Evolutionary conservation across 2,329 filamentous ascomycete species (phyloP), one percentile per base, ranked within the genome.

Genomic region (Monilinia laxa): DNA sequence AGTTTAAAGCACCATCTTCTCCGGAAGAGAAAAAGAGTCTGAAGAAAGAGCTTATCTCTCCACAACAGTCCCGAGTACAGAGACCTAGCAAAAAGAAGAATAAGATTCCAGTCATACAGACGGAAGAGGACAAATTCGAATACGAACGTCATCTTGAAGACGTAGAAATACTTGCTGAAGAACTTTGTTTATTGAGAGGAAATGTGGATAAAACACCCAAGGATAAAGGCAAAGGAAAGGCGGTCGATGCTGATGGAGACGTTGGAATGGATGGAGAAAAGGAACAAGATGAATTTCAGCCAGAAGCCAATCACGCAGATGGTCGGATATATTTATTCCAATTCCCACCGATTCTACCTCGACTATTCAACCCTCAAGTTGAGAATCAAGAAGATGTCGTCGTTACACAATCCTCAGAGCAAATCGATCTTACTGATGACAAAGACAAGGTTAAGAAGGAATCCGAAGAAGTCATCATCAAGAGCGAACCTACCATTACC

Each of bases 291-390:
- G 65, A 62, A 64, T 71, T 73, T 31, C 69, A 72, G 16, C 20
- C 62, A 51, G 62, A 65, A 49, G 62, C 42, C 7, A 57, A 49
- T 25, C 62, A 65, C 38, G 74, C 75, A 58, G 84, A 87, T 56
- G 85, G 86, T 28, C 81, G 84, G 49, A 76, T 88, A 63, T 88
- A 87, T 69, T 79, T 89, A 60, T 89, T 89, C 77, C 87, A 89
- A 71, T 84, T 89, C 70, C 87, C 87, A 52, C 85, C 85, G 6
- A 78, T 88, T 4, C 80, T 89, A 14, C 86, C 87, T 10, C 83
- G 84, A 0, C 78, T 89, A 18, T 73, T 72, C 59, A 73, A 77
- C 65, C 73, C 73, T 9, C 31, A 59, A 31, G 70, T 25, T 53
- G 60, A 70, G 18, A 74, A 82, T 66, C 83, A 84, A 73, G 71